Percentiles rank a stretch among this genome's conserved stretches.
Evolutionary conservation across 148 eudicot genomes (phyloP).

Genomic region (Oxyria digyna): DNA sequence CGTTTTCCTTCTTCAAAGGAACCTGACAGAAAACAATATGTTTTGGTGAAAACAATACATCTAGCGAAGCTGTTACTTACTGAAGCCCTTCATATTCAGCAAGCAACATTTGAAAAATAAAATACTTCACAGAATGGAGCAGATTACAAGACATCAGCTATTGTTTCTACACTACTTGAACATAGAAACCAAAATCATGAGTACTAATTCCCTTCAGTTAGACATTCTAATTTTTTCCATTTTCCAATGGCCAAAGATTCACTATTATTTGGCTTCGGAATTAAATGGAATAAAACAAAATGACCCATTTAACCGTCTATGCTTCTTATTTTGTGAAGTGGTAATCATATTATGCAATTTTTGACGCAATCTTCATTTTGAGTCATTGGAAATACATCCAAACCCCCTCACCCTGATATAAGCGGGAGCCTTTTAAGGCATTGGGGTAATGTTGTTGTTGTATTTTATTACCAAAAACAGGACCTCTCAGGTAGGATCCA

Average conservation of each 20-base stretch:
- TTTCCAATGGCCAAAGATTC: too few species aligned
- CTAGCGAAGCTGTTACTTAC: background rate
- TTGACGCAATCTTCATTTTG: too few species aligned
- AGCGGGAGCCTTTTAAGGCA: too few species aligned
- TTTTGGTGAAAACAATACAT: background rate
- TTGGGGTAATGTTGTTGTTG: too few species aligned
- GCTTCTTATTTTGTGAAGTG: too few species aligned
- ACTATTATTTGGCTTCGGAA: too few species aligned
- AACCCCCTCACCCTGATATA: too few species aligned
- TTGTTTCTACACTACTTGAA: background rate
- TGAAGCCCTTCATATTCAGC: background rate
- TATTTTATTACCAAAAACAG: too few species aligned
- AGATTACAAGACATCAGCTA: background rate
- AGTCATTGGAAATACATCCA: too few species aligned
- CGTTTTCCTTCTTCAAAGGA: slow-evolving; percentile 80
- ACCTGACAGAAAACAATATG: slow-evolving; percentile 21
- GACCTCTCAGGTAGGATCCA: background rate
- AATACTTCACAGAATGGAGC: background rate
- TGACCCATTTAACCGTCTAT: too few species aligned
- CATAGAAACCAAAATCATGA: background rate
- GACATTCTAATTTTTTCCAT: background rate
- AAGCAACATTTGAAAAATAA: background rate
- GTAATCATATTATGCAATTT: too few species aligned
- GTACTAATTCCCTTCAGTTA: background rate
- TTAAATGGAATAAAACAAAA: too few species aligned